These are phyloP conservation scores for Russula virescens DNA, from an alignment of 768 basidiomycete species.

Conservation along the genomic window DNA sequence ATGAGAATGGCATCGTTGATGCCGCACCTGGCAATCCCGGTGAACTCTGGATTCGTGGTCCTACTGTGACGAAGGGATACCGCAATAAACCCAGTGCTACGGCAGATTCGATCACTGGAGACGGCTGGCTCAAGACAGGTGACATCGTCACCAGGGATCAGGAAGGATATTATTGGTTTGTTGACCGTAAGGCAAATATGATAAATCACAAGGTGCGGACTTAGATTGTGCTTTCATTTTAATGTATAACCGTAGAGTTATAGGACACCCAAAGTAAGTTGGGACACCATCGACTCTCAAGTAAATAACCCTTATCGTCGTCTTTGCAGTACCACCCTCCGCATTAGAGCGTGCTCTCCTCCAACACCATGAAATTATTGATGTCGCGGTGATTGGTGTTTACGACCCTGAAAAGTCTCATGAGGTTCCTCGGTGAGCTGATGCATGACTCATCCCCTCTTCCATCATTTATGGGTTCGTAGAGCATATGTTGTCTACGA, in stretches of 20 bases:
- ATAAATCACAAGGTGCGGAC: slow-evolving; percentile 64
- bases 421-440: slow-evolving; percentile 65
- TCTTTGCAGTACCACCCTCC: slow-evolving; percentile 68
- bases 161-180: slow-evolving; percentile 70
- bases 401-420: slow-evolving; percentile 62
- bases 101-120: slow-evolving; percentile 55
- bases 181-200: slow-evolving; percentile 68
- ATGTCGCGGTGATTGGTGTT: slow-evolving; percentile 78
- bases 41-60: slow-evolving; percentile 79
- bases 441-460: too few relatives aligned
- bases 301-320: neutral
- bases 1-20: slow-evolving; percentile 50
- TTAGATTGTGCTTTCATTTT: neutral
- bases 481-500: slow-evolving; percentile 62
- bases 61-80: slow-evolving; percentile 83
- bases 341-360: slow-evolving; percentile 76
- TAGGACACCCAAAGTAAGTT: slow-evolving; percentile 70
- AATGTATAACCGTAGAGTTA: neutral
- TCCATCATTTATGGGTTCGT: neutral
- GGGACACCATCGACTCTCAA: neutral
- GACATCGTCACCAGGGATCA: slow-evolving; percentile 65
- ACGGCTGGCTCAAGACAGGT: slow-evolving; percentile 87
- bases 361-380: slow-evolving; percentile 68
- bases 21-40: slow-evolving; percentile 54
- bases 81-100: slow-evolving; percentile 69